These are phyloP conservation scores for Trypanosoma cruzi DNA, from an alignment of 208 protist species.

Conservation along the genomic window DNA sequence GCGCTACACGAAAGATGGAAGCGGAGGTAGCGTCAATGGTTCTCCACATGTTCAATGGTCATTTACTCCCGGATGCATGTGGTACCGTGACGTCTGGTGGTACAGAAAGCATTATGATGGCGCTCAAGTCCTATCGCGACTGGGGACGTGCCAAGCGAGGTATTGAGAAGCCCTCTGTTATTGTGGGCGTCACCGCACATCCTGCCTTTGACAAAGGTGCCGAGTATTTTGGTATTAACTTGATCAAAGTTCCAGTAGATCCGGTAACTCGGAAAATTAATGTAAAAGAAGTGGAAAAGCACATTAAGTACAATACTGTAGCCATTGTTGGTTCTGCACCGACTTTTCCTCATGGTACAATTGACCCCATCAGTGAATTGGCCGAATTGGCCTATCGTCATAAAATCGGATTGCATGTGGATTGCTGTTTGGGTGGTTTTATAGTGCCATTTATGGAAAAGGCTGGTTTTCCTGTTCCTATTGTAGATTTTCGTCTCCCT, in stretches of 20 bases:
- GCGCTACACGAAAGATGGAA: slow-evolving; percentile 97
- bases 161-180: slow-evolving; percentile 92
- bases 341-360: slow-evolving; percentile 95
- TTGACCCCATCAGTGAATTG: slow-evolving; percentile 93
- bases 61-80: slow-evolving; percentile 83
- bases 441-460: slow-evolving; percentile 96
- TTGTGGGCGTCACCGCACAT: slow-evolving; percentile 94
- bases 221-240: slow-evolving; percentile 96
- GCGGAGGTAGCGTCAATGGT: slow-evolving; percentile 97
- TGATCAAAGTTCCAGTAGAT: slow-evolving; percentile 93
- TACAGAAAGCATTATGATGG: slow-evolving; percentile 98
- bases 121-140: slow-evolving; percentile 97
- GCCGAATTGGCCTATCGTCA: slow-evolving; percentile 85
- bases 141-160: slow-evolving; percentile 74
- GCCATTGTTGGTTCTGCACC: slow-evolving; percentile 95
- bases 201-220: slow-evolving; percentile 98
- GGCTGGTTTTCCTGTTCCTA: slow-evolving; percentile 83
- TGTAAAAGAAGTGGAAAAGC: slow-evolving; percentile 76
- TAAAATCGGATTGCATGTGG: slow-evolving; percentile 97
- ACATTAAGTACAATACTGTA: slow-evolving; percentile 96
- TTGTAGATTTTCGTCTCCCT: slow-evolving; percentile 96
- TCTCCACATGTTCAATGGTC: slow-evolving; percentile 94
- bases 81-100: slow-evolving; percentile 96
- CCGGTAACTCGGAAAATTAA: slow-evolving; percentile 75
- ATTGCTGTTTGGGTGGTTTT: slow-evolving; percentile 98